Percentiles rank a stretch among this genome's conserved stretches.
These are phyloP conservation scores for Zygotorulaspora mrakii DNA, from an alignment of 1,139 yeast genomes.

Conservation along the genomic window DNA sequence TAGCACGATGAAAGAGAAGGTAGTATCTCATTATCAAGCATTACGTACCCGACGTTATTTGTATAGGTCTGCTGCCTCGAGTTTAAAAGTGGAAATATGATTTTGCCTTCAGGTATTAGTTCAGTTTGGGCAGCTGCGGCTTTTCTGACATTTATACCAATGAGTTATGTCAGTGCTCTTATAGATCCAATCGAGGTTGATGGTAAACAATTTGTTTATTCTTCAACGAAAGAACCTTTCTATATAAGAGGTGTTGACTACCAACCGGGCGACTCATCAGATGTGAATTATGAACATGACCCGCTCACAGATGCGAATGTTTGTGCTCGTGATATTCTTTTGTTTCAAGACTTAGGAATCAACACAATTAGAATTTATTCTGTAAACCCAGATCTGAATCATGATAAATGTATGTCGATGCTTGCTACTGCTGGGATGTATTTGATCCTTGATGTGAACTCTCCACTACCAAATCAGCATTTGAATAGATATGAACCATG, in stretches of 20 bases:
- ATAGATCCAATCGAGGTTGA: slow-evolving; percentile 59
- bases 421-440: slow-evolving; percentile 91
- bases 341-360: slow-evolving; percentile 70
- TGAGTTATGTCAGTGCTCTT: slow-evolving; percentile 26
- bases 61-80: too few species aligned
- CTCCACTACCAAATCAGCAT: slow-evolving; percentile 74
- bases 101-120: neutral
- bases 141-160: slow-evolving; percentile 1
- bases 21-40: too few species aligned
- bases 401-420: slow-evolving; percentile 86
- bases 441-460: slow-evolving; percentile 83
- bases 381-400: slow-evolving; percentile 71
- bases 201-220: slow-evolving; percentile 71
- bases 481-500: slow-evolving; percentile 87
- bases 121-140: neutral
- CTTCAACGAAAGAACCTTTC: slow-evolving; percentile 75
- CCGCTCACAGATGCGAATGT: slow-evolving; percentile 52
- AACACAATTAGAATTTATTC: slow-evolving; percentile 72
- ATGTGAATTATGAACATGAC: slow-evolving; percentile 40
- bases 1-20: too few species aligned
- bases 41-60: too few species aligned
- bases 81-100: too few species aligned
- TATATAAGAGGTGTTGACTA: slow-evolving; percentile 78
- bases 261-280: slow-evolving; percentile 87
- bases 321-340: slow-evolving; percentile 78